Conservation (phyloP, 2,329 filamentous ascomycete species). For the Tolypocladium inflatum region DNA sequence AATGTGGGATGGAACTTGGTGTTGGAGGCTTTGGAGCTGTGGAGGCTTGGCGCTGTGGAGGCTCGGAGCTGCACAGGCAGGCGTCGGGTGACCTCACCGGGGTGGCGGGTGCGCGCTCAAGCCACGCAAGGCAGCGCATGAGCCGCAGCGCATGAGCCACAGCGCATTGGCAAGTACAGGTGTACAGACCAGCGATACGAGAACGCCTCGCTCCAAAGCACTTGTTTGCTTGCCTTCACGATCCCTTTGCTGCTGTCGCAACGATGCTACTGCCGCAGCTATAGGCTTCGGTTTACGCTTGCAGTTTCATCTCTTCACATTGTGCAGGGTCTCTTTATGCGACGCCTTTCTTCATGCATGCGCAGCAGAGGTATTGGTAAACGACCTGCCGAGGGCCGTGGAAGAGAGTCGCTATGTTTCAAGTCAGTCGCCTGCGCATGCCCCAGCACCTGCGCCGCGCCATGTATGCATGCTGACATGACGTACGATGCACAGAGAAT, state of each 20-base stretch:
- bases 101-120: background rate
- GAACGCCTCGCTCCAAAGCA: background rate
- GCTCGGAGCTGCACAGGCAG: background rate
- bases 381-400: background rate
- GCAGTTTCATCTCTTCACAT: background rate
- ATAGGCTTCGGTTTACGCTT: background rate
- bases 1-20: background rate
- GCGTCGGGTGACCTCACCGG: background rate
- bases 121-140: background rate
- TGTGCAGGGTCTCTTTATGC: background rate
- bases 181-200: background rate
- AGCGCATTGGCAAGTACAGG: background rate
- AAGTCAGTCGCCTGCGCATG: constrained; percentile 13
- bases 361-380: background rate
- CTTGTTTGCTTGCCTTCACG: background rate
- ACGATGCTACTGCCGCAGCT: background rate
- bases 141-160: background rate
- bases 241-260: background rate
- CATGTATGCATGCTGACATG: constrained; percentile 2
- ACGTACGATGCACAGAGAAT: constrained; percentile 47
- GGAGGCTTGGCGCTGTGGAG: background rate
- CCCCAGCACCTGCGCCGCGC: background rate
- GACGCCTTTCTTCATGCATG: background rate
- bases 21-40: background rate
- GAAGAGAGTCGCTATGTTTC: constrained; percentile 16